Base-by-base conservation (phyloP, 176 grass and related monocot species). In the Oryza glumipatula region DNA sequence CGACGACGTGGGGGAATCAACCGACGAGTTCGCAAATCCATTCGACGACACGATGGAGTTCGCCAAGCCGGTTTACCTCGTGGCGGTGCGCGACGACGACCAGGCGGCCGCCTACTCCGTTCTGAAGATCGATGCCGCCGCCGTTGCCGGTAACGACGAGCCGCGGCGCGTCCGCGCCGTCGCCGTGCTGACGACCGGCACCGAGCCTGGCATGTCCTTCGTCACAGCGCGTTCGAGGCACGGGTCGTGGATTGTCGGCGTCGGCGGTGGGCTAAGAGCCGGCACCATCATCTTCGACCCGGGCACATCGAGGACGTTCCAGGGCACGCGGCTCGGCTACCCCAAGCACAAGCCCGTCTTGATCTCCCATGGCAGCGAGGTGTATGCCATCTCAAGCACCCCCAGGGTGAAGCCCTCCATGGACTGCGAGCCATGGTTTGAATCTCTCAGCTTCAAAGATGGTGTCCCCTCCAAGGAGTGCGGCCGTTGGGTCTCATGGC, bases 391-490 rank as follows among this genome's bases (percentile, higher is more conserved):
- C 7, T 63, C 68, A 3, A 51, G 68, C 51, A 51, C 41, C 3
- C 76, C 76, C 3, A 41, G 26, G 26, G 70, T 83, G 70, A 10
- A 15, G 38, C 15, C 23, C 39, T 1, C 0, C 35, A 5, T 32
- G 23, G 81, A 83, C 12, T 36, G 11, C 15, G 23, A 48, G 13
- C 80, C 69, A n/a, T 82, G 80, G 69, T 82, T 82, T 70, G 10
- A 65, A 5, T 73, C 0, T 11, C 10, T 48, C 46, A 48, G 46
- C 46, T 48, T 48, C 46, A 48, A 14, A 3, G 46, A 48, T 0
- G 46, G 46, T 65, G 16, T 64, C 4, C 33, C 68, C 9, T 45
- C 24, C 35, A 5, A 2, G 0, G 9, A 35, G 1, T 6, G 9
- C 9, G 65, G 2, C 9, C 24, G 1, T 35, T 54, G 9, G 3